Evolutionary conservation across 2,329 filamentous ascomycete genomes (phyloP), one percentile per base, ranked within the genome.

Genomic region (Pseudocercospora musae): DNA sequence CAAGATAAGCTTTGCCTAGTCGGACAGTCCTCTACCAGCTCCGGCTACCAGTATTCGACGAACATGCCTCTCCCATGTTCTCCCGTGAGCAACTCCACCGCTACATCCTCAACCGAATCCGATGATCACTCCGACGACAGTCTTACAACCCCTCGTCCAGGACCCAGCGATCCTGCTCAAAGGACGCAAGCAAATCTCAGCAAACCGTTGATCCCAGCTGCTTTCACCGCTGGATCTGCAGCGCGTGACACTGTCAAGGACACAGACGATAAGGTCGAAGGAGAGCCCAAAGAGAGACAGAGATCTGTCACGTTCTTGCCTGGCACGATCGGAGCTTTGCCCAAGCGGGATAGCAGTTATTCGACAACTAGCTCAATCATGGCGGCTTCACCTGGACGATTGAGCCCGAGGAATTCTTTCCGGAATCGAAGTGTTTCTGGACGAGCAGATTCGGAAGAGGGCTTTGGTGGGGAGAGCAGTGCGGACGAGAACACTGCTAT

Each of bases 401-500:
- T 23, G 18, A 65, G 58, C 53, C 59, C 58, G 37, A 49, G 64
- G 29, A 58, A 55, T 10, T 60, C 59, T 10, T 46, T 62, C 18
- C 48, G 66, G 27, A 64, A 60, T 23, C 52, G 29, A 5, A 40
- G 37, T 40, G 37, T 40, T 40, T 23, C 58, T 53, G 20, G 55
- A 33, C 8, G 44, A 62, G 37, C 5, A 27, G 60, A 61, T 15
- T 60, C 62, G 52, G 68, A 68, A 18, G 65, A 68, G 25, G n/a
- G 18, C 8, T 65, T 68, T 13, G 67, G 64, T n/a, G 67, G 55
- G 8, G 74, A 75, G 57, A 76, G 74, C 58, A 76, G 74, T 57
- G 75, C 74, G 40, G 76, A 78, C 59, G 78, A 80, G 64, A 77
- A 70, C 57, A 81, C 79, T 20, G 74, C 73, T 33, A 79, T 81